These are phyloP conservation scores for Trichoderma sp. DNA, from an alignment of 2,329 filamentous ascomycete genomes.

Conservation along the genomic window DNA sequence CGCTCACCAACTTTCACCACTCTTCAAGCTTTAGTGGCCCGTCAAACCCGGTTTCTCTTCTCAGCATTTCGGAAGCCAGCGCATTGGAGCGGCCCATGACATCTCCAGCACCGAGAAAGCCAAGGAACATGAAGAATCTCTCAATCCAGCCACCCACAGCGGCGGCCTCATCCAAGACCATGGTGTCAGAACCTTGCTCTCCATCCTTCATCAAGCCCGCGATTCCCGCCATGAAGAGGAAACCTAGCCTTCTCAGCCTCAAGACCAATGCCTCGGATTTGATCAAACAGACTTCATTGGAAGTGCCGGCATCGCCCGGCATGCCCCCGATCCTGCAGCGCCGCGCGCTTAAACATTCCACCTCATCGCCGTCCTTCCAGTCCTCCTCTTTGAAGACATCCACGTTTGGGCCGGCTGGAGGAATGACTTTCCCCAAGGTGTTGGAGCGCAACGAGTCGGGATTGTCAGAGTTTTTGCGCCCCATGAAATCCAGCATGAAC, in stretches of 20 bases:
- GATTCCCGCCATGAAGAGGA: slow-evolving; percentile 67
- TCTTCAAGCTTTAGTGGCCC: slow-evolving; percentile 55
- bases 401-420: slow-evolving; percentile 58
- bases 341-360: slow-evolving; percentile 63
- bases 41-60: slow-evolving; percentile 37
- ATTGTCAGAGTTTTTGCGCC: slow-evolving; percentile 56
- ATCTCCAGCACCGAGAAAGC: slow-evolving; percentile 66
- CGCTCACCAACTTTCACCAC: slow-evolving; percentile 66
- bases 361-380: slow-evolving; percentile 65
- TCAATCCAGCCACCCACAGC: slow-evolving; percentile 65
- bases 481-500: slow-evolving; percentile 44
- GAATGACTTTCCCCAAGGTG: slow-evolving; percentile 63
- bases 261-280: slow-evolving; percentile 66
- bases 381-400: slow-evolving; percentile 56
- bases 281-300: slow-evolving; percentile 45
- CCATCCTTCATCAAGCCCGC: slow-evolving; percentile 78
- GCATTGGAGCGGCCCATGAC: slow-evolving; percentile 59
- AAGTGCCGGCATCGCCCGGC: slow-evolving; percentile 55
- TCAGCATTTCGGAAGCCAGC: slow-evolving; percentile 42
- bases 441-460: slow-evolving; percentile 59
- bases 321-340: slow-evolving; percentile 59
- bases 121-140: slow-evolving; percentile 80
- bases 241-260: slow-evolving; percentile 74
- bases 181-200: slow-evolving; percentile 65
- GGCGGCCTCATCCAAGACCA: slow-evolving; percentile 45